A percentile compares a stretch with the other conserved stretches of the same genome.
These are phyloP conservation scores for Thielaviopsis punctulata DNA, from an alignment of 2,329 filamentous ascomycete species.

Conservation along the genomic window DNA sequence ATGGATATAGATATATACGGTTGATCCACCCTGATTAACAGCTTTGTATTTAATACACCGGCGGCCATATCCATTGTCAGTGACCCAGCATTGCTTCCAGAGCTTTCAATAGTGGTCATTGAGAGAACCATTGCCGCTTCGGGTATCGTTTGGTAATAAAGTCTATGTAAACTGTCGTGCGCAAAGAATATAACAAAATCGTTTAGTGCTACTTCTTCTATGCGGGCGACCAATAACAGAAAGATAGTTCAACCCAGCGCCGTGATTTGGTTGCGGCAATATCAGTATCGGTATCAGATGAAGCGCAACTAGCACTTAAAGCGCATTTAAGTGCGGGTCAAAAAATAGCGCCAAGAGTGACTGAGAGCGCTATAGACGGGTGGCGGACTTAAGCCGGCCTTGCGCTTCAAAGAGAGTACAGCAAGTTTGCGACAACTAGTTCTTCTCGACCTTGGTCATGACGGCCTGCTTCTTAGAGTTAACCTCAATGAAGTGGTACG, in stretches of 20 bases:
- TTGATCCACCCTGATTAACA: background rate
- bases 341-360: background rate
- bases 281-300: background rate
- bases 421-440: slow-evolving; percentile 1
- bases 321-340: background rate
- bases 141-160: slow-evolving; percentile 2
- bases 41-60: background rate
- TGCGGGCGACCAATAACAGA: background rate
- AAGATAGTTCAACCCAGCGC: background rate
- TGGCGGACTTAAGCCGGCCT: background rate
- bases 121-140: slow-evolving; percentile 4
- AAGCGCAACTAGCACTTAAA: background rate
- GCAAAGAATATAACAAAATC: background rate
- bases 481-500: slow-evolving; percentile 93
- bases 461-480: slow-evolving; percentile 38
- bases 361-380: background rate
- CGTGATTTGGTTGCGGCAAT: background rate
- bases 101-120: slow-evolving; percentile 2
- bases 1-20: background rate
- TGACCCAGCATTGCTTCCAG: slow-evolving; percentile 1
- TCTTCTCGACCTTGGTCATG: slow-evolving; percentile 7
- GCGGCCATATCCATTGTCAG: background rate
- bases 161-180: background rate
- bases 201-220: background rate
- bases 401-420: background rate